These are phyloP conservation scores for Penicillium fuscoglaucum DNA, from an alignment of 2,329 filamentous ascomycete genomes.

Conservation along the genomic window DNA sequence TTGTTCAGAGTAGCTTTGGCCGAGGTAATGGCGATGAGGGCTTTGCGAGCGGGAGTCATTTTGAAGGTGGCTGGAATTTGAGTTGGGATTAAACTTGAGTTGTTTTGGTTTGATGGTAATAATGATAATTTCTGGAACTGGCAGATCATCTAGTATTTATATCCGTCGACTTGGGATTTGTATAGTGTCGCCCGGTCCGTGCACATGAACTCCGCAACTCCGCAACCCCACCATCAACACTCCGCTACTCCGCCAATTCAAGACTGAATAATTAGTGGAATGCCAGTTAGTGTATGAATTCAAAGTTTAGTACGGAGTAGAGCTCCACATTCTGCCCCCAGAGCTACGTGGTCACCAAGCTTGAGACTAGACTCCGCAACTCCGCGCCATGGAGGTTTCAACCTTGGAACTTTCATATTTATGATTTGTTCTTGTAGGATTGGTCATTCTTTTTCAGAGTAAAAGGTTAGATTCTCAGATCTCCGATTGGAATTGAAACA, in stretches of 20 bases:
- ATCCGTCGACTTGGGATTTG: background rate
- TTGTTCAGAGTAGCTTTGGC: conserved; percentile 46
- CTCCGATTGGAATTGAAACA: background rate
- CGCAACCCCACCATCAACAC: background rate
- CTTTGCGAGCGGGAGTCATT: conserved; percentile 38
- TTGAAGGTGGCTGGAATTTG: background rate
- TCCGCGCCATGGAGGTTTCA: conserved; percentile 1
- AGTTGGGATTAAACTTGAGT: background rate
- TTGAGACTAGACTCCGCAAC: conserved; percentile 2
- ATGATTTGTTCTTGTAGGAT: background rate
- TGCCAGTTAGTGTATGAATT: background rate
- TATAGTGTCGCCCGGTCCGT: background rate
- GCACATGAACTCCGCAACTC: conserved; percentile 4
- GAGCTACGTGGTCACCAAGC: background rate
- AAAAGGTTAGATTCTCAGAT: background rate
- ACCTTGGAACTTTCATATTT: background rate
- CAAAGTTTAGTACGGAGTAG: background rate
- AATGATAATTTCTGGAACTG: background rate
- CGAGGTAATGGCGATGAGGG: conserved; percentile 48
- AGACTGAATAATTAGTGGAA: background rate
- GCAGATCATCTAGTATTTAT: conserved; percentile 2
- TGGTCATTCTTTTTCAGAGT: background rate
- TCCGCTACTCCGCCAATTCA: conserved; percentile 1
- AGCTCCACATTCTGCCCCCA: background rate
- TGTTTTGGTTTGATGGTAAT: background rate